Base-by-base conservation (phyloP, 768 basidiomycete genomes). In the Leccinum pellstonianum region DNA sequence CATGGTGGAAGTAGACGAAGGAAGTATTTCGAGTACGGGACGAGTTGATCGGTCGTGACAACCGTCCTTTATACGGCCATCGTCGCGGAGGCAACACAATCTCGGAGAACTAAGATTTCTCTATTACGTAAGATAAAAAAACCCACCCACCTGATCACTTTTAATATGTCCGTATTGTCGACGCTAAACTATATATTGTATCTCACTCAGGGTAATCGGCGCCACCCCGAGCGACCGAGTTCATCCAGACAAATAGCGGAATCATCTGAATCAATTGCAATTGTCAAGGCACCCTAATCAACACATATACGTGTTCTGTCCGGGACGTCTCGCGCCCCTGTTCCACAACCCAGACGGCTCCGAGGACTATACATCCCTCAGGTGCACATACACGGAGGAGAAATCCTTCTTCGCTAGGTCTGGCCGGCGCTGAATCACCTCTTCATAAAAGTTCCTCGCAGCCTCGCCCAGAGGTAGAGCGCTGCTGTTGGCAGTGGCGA, bases 361-460 rank as follows among this genome's bases (percentile, higher is more conserved):
- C 55, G 47, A 56, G 19, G 21, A 21, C 47, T 27, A 27, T 27
- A 6, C 23, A 8, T 68, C 67, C 65, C 78, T 66, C 58, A 94
- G 75, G 70, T 85, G 86, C 53, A 78, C 75, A 71, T 92, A 95
- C 25, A 95, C 86, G 12, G 86, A 85, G 37, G 90, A 93, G 68
- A 95, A 95, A 65, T 95, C 93, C 66, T 86, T 87, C 52, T 70
- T 78, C 1, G 79, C 84, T 21, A 92, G 77, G 54, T 83, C 88
- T 1, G 87, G 85, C 27, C 81, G 77, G 52, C 76, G 73, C 64
- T 74, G 62, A 4, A 89, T 75, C 52, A 86, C 81, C 27, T 78
- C 74, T 5, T 73, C 73, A 71, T 95, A 95, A 27, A 95, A 70
- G 3, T 74, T 70, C 64, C 83, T 78, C 8, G 91, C 90, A 4